Evolutionary conservation across 2,329 filamentous ascomycete species (phyloP).

Genomic region (Clonostachys chloroleuca): DNA sequence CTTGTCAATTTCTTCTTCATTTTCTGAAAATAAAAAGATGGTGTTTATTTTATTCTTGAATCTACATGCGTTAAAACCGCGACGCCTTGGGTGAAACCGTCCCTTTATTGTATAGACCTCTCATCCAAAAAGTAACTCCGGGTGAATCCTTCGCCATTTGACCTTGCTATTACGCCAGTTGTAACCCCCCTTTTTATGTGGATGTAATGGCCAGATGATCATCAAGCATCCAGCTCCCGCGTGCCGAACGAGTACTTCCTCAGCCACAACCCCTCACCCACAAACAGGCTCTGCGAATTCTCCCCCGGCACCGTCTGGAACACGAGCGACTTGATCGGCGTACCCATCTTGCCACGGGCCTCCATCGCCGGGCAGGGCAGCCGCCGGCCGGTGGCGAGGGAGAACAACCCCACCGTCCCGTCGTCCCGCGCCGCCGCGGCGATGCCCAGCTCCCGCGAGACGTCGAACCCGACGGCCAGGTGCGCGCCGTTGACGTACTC

Average conservation of each 20-base stretch:
- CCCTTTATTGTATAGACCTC: no score
- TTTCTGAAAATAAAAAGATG: no score
- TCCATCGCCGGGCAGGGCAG: constrained; percentile 15
- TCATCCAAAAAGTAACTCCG: no score
- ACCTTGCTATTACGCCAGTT: no score
- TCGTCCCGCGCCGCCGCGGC: constrained; percentile 51
- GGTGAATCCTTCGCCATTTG: no score
- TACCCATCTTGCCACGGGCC: constrained; percentile 3
- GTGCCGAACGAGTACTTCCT: constrained; percentile 31
- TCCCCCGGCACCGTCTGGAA: constrained; percentile 42
- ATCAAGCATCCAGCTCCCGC: no score
- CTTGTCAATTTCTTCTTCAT: no score
- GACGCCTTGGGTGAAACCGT: no score
- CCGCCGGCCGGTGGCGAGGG: constrained; percentile 35
- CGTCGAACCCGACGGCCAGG: constrained; percentile 37
- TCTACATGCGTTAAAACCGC: no score
- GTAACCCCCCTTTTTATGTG: no score
- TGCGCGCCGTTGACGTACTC: constrained; percentile 45
- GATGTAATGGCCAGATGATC: no score
- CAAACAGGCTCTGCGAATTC: constrained; percentile 38
- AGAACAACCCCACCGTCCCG: constrained; percentile 43
- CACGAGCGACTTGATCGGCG: constrained; percentile 34
- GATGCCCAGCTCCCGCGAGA: constrained; percentile 26
- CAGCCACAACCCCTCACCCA: constrained; percentile 29
- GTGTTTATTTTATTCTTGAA: no score